Evolutionary conservation across 164 flowering plant genomes (phyloP).

Genomic region (Vitis cinerea): DNA sequence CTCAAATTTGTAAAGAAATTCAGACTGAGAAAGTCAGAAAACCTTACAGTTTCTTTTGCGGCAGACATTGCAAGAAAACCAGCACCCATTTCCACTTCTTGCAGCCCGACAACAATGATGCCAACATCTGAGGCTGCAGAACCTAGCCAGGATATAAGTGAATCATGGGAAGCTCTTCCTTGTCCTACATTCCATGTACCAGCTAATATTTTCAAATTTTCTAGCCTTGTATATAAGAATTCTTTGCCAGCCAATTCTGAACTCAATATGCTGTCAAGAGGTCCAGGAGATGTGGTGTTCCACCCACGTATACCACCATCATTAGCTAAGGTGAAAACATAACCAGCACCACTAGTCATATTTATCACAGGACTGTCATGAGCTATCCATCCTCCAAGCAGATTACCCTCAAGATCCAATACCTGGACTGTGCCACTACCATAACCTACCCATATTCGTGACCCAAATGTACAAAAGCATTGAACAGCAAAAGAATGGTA

Average conservation of each 20-base stretch:
- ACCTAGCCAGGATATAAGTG: slow-evolving; percentile 86
- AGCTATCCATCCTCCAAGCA: slow-evolving; percentile 84
- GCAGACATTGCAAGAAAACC: slow-evolving; percentile 99
- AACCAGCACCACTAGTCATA: slow-evolving; percentile 68
- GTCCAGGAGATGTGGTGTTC: slow-evolving; percentile 80
- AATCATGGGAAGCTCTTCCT: slow-evolving; percentile 77
- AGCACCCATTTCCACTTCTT: slow-evolving; percentile 99
- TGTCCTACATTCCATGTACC: slow-evolving; percentile 99
- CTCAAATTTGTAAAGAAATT: too few species aligned
- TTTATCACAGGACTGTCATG: slow-evolving; percentile 73
- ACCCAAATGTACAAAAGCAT: slow-evolving; percentile 72
- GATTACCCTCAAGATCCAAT: slow-evolving; percentile 75
- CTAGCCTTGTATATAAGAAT: slow-evolving; percentile 53
- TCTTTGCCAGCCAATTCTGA: slow-evolving; percentile 78
- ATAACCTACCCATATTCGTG: slow-evolving; percentile 84
- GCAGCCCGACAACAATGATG: slow-evolving; percentile 87
- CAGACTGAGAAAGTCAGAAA: background rate
- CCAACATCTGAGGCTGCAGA: slow-evolving; percentile 74
- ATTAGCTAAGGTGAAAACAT: slow-evolving; percentile 73
- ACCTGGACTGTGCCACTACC: slow-evolving; percentile 74
- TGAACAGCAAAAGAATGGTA: slow-evolving; percentile 70
- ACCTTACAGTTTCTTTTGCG: slow-evolving; percentile 93
- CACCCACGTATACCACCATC: slow-evolving; percentile 99
- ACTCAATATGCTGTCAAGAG: slow-evolving; percentile 62
- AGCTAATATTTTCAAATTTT: slow-evolving; percentile 61